Evolutionary conservation across 177 flowering plant species (phyloP), one percentile per base, ranked within the genome.

Genomic region (Tripterygium wilfordii): DNA sequence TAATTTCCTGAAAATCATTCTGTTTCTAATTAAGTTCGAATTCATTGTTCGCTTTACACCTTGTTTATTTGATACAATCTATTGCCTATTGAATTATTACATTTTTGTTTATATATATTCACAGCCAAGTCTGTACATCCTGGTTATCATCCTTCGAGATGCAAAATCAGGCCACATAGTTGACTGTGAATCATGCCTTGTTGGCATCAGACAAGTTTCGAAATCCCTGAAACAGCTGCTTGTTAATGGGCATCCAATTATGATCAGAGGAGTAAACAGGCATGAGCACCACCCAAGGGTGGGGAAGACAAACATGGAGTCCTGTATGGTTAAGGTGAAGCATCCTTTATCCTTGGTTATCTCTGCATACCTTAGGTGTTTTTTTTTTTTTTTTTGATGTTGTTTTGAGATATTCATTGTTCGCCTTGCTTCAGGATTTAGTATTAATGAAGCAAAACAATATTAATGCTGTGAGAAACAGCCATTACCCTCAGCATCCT

Each of bases 401-500:
- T n/a, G n/a, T n/a, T 19, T 43, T 32, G n/a, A 48, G 35, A 3
- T 43, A 8, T 39, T 38, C 0, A 33, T 22, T 29, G 23, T 23
- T 44, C 18, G 41, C 32, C 16, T 56, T 36, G 29, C 45, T 61
- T 51, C 67, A 92, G 98, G 98, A 92, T 74, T 60, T 92, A 70
- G 79, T 92, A 54, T 23, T 88, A 29, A 86, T 92, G 96, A 92
- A 92, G 75, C 84, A 92, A 72, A 54, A 80, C 62, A 92, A 92
- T 58, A 76, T 92, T 19, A 92, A 92, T 76, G 95, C 98, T 48
- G 98, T 92, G 45, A 82, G 99, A 63, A 92, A 92, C 67, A 80
- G 97, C 62, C 99, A 92, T 65, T 92, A 92, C 67, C 99, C 99
- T 36, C 96, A 92, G 36, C 99, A 92, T 67, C 85, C 95, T 8